Conservation (phyloP, 1,284 basidiomycete species). For the Ceratobasidium theobromae region DNA sequence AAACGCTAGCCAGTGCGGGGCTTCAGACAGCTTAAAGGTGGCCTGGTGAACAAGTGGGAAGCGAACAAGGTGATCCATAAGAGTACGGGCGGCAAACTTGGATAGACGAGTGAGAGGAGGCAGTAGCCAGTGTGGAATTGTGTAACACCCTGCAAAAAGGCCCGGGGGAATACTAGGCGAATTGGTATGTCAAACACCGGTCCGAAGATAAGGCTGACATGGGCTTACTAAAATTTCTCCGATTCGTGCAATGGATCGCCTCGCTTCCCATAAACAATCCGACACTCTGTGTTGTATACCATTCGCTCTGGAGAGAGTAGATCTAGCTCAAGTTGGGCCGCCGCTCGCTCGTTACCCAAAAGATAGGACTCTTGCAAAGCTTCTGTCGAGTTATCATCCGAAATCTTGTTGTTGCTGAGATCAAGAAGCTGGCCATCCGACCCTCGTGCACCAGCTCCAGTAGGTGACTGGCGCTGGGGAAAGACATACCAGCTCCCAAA, state of each 20-base stretch:
- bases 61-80: conserved; percentile 47
- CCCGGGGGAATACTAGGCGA: conserved; percentile 43
- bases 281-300: conserved; percentile 26
- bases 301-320: conserved; percentile 34
- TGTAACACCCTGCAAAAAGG: conserved; percentile 47
- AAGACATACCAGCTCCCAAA: conserved; percentile 26
- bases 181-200: not conserved
- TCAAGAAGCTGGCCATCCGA: not conserved
- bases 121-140: conserved; percentile 48
- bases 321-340: conserved; percentile 26
- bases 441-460: not conserved
- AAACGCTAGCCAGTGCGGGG: conserved; percentile 47
- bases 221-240: conserved; percentile 36
- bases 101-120: conserved; percentile 46
- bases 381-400: conserved; percentile 1
- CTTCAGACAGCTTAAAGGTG: conserved; percentile 46
- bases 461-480: conserved; percentile 7
- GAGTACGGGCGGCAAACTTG: conserved; percentile 46
- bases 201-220: not conserved
- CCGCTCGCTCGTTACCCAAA: conserved; percentile 6
- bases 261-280: conserved; percentile 19
- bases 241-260: conserved; percentile 28
- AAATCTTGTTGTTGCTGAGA: not conserved
- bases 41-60: conserved; percentile 48
- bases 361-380: conserved; percentile 28